A percentile compares a stretch with the other conserved stretches of the same genome.
Evolutionary conservation across 208 protist species (phyloP).

Genomic region (Crithidia bombi): DNA sequence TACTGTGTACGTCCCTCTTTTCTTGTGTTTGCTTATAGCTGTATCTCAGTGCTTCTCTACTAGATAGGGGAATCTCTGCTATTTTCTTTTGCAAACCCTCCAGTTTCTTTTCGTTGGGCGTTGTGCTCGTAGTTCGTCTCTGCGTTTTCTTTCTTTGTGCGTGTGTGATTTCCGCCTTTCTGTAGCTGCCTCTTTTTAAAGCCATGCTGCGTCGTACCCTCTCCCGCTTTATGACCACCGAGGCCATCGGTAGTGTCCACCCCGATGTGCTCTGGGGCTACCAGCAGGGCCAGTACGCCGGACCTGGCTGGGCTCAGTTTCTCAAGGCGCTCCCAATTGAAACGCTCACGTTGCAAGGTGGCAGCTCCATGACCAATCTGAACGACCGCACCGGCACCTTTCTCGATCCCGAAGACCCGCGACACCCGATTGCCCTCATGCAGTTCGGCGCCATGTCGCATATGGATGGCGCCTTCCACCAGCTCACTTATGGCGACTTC

Average conservation of each 20-base stretch:
- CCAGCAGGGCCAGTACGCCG: constrained; percentile 82
- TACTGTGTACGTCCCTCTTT: too few relatives aligned
- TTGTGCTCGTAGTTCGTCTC: neutral
- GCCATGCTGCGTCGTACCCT: constrained; percentile 76
- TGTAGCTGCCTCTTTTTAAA: neutral
- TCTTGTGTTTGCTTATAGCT: too few relatives aligned
- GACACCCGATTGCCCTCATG: constrained; percentile 73
- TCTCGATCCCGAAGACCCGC: constrained; percentile 83
- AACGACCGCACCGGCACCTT: constrained; percentile 83
- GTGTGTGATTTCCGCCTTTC: neutral
- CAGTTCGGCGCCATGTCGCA: constrained; percentile 66
- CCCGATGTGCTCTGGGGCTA: constrained; percentile 86
- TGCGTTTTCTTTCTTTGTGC: neutral
- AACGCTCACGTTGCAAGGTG: constrained; percentile 76
- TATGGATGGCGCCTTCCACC: constrained; percentile 71
- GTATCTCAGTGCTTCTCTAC: too few relatives aligned
- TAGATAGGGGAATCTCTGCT: too few relatives aligned
- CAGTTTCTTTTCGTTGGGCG: too few relatives aligned
- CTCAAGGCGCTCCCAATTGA: constrained; percentile 80
- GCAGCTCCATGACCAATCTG: constrained; percentile 72
- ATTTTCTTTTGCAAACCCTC: too few relatives aligned
- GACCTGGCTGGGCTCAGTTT: constrained; percentile 78
- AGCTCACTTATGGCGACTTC: constrained; percentile 73
- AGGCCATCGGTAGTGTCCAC: constrained; percentile 78
- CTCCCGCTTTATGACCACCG: constrained; percentile 37